Evolutionary conservation across 495 filamentous ascomycete genomes (phyloP), one percentile per base, ranked within the genome.

Genomic region (Penicillium paxilli): DNA sequence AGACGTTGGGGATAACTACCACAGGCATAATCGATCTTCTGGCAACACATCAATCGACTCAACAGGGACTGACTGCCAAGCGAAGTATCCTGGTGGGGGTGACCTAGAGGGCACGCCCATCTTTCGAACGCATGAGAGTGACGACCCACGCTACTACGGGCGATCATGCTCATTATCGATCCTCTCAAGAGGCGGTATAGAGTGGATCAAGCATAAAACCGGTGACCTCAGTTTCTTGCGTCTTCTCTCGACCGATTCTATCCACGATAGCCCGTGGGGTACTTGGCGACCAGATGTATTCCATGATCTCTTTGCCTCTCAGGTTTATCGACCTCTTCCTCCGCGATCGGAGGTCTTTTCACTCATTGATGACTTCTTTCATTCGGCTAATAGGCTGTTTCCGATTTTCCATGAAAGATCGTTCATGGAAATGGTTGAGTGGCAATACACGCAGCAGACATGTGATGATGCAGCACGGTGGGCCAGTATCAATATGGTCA

Each of bases 121-220:
- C 62, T 73, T 66, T 59, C 79, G 33, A 66, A 84, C 84, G 2
- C 95, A 96, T 57, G 88, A 89, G 58, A 86, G 83, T 56, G 92
- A 92, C 32, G 92, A 98, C 63, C 91, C 90, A 23, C 78, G 91
- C 69, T 98, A 96, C 72, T 92, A 93, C 63, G 93, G 92, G 28
- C 91, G 90, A 5, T 96, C 91, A 0, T 96, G 91, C 4, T 91
- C 91, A 5, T 89, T 96, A 67, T 96, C 92, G 24, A 97, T 98
- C 52, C 85, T 96, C 69, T 96, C 92, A 2, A 90, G 90, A 19
- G 92, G 93, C 65, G 94, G 94, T 35, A 91, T 98, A 46, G 88
- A 96, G 63, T 98, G 95, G 93, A 92, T 98, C 45, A 97, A 96
- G 60, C 85, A 89, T 52, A 97, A 93, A 74, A 96, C 92, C 25